A percentile compares a stretch with the other conserved stretches of the same genome.
phyloP scores from a whole-genome alignment of 495 filamentous ascomycete genomes.

The Trichoderma erinaceum region DNA sequence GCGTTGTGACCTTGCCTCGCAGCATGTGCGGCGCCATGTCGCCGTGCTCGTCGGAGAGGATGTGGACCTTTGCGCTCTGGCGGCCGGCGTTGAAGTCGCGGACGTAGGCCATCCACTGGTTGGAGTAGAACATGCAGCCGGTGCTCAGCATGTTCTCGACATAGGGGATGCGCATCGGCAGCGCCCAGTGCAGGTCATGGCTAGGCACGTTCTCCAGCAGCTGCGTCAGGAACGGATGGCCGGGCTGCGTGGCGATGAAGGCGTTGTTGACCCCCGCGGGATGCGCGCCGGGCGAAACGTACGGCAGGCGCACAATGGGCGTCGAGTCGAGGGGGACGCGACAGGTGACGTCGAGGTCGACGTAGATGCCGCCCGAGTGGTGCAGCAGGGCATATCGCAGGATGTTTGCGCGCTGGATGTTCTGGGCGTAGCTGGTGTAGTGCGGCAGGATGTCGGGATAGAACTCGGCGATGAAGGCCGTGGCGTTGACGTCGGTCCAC shows the following conservation, averaged over 20 bases:
- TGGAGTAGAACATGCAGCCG: slow-evolving; percentile 12
- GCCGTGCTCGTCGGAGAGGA: background rate
- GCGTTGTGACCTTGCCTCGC: slow-evolving; percentile 5
- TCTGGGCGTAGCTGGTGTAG: slow-evolving; percentile 25
- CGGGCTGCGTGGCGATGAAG: slow-evolving; percentile 4
- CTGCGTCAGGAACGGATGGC: slow-evolving; percentile 10
- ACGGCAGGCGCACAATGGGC: slow-evolving; percentile 31
- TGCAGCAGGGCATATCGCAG: slow-evolving; percentile 38
- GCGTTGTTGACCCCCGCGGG: slow-evolving; percentile 18
- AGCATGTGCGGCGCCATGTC: slow-evolving; percentile 12
- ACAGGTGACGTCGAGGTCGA: slow-evolving; percentile 40
- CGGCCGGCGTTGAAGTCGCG: background rate
- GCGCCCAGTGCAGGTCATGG: slow-evolving; percentile 4
- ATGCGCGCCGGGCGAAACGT: slow-evolving; percentile 41
- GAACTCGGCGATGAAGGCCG: slow-evolving; percentile 11
- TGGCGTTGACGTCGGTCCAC: slow-evolving; percentile 11
- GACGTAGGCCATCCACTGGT: slow-evolving; percentile 9
- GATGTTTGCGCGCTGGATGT: slow-evolving; percentile 40
- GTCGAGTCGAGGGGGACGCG: slow-evolving; percentile 33
- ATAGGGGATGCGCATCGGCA: slow-evolving; percentile 9
- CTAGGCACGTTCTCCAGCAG: slow-evolving; percentile 9
- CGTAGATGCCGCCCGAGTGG: slow-evolving; percentile 40
- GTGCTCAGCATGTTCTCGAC: slow-evolving; percentile 12
- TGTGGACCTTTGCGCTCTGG: background rate
- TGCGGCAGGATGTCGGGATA: slow-evolving; percentile 9